Base-by-base conservation (phyloP, 352 stramenopile genomes). In the Phytophthora pseudosyringae region DNA sequence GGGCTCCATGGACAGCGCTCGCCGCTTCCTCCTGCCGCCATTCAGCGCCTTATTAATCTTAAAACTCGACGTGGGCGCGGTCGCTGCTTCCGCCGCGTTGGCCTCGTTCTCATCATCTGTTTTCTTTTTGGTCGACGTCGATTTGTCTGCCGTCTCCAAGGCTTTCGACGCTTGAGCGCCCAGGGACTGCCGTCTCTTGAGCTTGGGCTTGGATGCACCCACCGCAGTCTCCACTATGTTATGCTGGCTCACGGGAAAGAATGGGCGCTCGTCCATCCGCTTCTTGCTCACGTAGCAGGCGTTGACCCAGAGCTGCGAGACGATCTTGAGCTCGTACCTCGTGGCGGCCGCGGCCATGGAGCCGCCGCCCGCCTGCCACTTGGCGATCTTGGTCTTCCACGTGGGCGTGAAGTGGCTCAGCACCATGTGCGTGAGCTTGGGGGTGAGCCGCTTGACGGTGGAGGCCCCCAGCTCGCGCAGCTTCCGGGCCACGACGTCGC, bases 281-380 rank as follows among this genome's bases (percentile, higher is more conserved):
- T 78, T 69, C 51, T 92, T 88, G 55, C 81, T 90, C 53, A 88
- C 78, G 36, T 86, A 87, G 59, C 87, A 95, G 7, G 81, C 83
- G 44, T 95, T 91, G 8, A 95, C 87, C 87, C 87, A 95, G 15
- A 93, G 70, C 59, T 90, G 84, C 13, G 83, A 89, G n/a, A 93
- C 87, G 36, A 95, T 88, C 32, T 91, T 76, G 5, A 95, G 38
- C 16, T 87, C 69, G 28, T 58, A 71, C 1, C 76, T 49, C 10
- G 50, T 71, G 35, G 38, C 68, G 3, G 43, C 67, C 18, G 38
- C 76, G 46, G 43, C 73, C 64, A 64, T 76, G 48, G 59, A 72
- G 45, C 54, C 71, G 1, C 75, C 70, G 38, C 75, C 59, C 18
- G 59, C 61, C 56, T 89, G 73, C 81, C 82, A 90, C 57, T 91